Base-by-base conservation (phyloP, 2,329 filamentous ascomycete genomes). In the Pyrenochaeta sp. region DNA sequence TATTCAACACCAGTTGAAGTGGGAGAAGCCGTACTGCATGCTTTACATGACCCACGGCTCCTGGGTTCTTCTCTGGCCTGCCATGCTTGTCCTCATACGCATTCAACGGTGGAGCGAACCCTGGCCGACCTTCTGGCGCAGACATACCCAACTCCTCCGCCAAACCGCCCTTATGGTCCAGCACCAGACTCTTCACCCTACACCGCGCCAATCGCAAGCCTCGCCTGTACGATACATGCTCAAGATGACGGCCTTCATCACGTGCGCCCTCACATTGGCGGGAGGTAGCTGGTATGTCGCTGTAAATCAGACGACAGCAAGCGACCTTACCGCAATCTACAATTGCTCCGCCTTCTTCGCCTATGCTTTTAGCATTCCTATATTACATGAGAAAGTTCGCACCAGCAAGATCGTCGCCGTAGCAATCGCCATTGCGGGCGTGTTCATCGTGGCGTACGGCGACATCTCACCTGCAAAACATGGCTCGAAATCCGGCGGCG, bases 21-120 rank as follows among this genome's bases (percentile, higher is more conserved):
- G 95, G 95, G 88, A 96, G 80, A 99, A 99, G 82, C 92, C 95
- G n/a, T 99, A 97, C 81, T 96, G 92, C 83, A 99, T 99, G 95
- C 87, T 99, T 84, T 97, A 96, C 79, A 84, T 99, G 65, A 99
- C 95, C 10, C 95, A 99, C 80, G 91, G 94, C 54, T 97, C 93
- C 1, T 99, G 95, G 95, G 78, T 89, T 9, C 79, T 98, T 48
- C 84, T 99, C 25, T 99, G 93, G 92, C 94, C 93, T 0, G 80
- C 86, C 10, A 93, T 96, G 78, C 86, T 99, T 36, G 78, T 91
- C 25, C 85, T 97, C 50, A 83, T 98, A 61, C 89, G 94, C 54
- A 63, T 95, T 13, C 91, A 93, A 75, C 92, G 92, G 78, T 88
- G 89, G 71, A 86, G 89, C 62, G 83, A 91, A 71, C 89, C 93